These are phyloP conservation scores for Aethionema arabicum DNA, from an alignment of 345 rosid species.

Conservation along the genomic window DNA sequence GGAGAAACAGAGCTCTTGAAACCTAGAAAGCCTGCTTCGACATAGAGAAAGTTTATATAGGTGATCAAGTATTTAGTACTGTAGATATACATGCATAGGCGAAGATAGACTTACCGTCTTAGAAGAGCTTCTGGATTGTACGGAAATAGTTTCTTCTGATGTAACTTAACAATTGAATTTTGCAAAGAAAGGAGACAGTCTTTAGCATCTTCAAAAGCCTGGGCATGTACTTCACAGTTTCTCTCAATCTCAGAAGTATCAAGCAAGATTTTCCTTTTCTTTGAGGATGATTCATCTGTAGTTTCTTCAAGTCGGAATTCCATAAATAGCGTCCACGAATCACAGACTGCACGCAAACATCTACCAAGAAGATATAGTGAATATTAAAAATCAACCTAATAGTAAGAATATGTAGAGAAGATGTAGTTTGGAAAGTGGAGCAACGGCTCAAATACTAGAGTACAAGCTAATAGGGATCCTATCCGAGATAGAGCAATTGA, in stretches of 20 bases:
- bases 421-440: constrained; percentile 4
- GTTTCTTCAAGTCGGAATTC: constrained; percentile 39
- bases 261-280: constrained; percentile 50
- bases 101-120: constrained; percentile 44
- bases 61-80: background rate
- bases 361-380: constrained; percentile 36
- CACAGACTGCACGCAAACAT: constrained; percentile 56
- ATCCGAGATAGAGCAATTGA: constrained; percentile 13
- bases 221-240: constrained; percentile 24
- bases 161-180: constrained; percentile 60
- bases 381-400: constrained; percentile 16
- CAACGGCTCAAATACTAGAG: constrained; percentile 2
- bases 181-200: constrained; percentile 76
- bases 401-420: background rate
- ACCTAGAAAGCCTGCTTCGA: constrained; percentile 47
- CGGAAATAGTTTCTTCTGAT: constrained; percentile 65
- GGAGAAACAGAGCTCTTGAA: constrained; percentile 51
- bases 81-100: background rate
- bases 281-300: constrained; percentile 38
- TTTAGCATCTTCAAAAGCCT: constrained; percentile 52
- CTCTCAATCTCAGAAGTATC: constrained; percentile 25
- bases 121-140: constrained; percentile 79
- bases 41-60: constrained; percentile 1
- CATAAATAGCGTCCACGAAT: constrained; percentile 58
- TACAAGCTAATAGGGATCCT: constrained; percentile 27